Evolutionary conservation across 306 rosid genomes (phyloP).

Genomic region (Castanea crenata): DNA sequence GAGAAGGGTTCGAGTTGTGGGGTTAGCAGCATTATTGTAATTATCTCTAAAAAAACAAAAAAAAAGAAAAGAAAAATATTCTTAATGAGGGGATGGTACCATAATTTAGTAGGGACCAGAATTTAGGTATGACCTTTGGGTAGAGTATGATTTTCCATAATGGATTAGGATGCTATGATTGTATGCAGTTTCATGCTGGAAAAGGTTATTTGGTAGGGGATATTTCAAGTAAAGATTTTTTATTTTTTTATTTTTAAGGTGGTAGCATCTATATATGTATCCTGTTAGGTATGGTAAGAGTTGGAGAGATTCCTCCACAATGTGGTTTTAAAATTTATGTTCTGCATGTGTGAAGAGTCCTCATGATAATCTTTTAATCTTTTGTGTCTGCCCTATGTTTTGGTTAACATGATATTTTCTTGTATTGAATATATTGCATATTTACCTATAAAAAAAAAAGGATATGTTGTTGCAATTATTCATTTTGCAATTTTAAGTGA

Average conservation of each 20-base stretch:
- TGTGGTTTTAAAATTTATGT: not conserved
- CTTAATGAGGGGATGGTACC: not conserved
- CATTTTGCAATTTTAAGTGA: not conserved
- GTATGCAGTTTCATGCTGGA: not conserved
- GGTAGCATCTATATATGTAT: not conserved
- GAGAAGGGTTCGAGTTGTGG: accelerated
- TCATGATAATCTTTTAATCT: not conserved
- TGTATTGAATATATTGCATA: not conserved
- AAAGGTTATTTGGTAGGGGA: not conserved
- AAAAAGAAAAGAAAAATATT: not conserved
- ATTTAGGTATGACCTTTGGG: not conserved
- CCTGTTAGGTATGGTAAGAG: not conserved
- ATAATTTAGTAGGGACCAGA: not conserved
- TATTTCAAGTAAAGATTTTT: not conserved
- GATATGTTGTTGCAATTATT: not conserved
- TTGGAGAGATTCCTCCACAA: not conserved
- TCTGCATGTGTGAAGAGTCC: not conserved
- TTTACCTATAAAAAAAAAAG: too few relatives aligned
- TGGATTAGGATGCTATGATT: not conserved
- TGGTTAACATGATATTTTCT: not conserved
- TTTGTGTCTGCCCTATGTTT: not conserved
- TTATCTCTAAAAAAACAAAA: too few relatives aligned
- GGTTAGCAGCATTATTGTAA: too few relatives aligned
- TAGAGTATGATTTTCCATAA: not conserved
- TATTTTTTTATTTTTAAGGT: too few relatives aligned